phyloP scores from a whole-genome alignment of 2,329 filamentous ascomycete genomes.

The Paraphoma sp. region DNA sequence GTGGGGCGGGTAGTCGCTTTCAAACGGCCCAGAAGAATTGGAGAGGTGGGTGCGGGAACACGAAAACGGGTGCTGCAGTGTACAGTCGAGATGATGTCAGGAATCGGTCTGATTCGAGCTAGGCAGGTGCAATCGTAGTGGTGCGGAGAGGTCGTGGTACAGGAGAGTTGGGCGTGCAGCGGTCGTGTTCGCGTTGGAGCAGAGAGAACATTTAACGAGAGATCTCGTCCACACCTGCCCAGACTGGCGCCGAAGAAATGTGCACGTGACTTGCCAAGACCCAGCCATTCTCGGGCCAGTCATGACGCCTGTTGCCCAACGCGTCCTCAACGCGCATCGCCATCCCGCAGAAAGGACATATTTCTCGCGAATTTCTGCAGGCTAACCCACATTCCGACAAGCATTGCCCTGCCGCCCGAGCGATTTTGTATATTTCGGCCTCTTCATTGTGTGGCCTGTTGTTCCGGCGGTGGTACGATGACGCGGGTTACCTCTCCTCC shows the following conservation, averaged over 20 bases:
- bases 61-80: constrained; percentile 28
- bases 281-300: background rate
- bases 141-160: constrained; percentile 11
- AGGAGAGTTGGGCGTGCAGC: constrained; percentile 3
- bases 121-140: constrained; percentile 15
- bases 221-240: constrained; percentile 19
- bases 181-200: constrained; percentile 23
- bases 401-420: too few relatives aligned
- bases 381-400: too few relatives aligned
- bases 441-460: too few relatives aligned
- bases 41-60: constrained; percentile 31
- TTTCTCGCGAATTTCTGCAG: background rate
- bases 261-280: background rate
- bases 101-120: constrained; percentile 26
- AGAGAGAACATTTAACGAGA: constrained; percentile 22
- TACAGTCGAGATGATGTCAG: constrained; percentile 22
- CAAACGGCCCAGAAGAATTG: constrained; percentile 33
- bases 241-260: background rate
- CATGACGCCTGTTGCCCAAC: background rate
- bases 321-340: constrained; percentile 1
- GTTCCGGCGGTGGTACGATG: too few relatives aligned
- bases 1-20: constrained; percentile 28
- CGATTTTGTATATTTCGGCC: too few relatives aligned
- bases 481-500: too few relatives aligned
- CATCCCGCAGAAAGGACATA: background rate